Percentiles rank a stretch among this genome's conserved stretches.
Evolutionary conservation across 108 stramenopile genomes (phyloP).

Genomic region (Skeletonema marinoi): DNA sequence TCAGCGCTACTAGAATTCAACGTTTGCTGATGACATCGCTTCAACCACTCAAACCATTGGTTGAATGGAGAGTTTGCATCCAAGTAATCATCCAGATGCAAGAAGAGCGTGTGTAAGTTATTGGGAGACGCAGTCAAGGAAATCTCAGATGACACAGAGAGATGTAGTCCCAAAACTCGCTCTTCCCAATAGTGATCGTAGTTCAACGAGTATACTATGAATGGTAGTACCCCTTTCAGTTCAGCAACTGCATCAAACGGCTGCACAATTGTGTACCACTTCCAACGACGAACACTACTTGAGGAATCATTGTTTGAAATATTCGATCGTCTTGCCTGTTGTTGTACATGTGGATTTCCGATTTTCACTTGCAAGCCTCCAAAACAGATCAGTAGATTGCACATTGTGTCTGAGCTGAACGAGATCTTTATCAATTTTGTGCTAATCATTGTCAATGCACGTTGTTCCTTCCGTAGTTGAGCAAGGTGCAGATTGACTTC

Average conservation of each 20-base stretch:
- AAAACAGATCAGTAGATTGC: conserved; percentile 10
- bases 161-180: neutral
- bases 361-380: conserved; percentile 11
- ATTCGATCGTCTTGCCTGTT: neutral
- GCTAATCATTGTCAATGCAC: conserved; percentile 12
- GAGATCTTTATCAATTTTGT: conserved; percentile 4
- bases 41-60: conserved; percentile 33
- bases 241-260: conserved; percentile 30
- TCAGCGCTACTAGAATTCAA: conserved; percentile 1
- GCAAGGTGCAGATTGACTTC: conserved; percentile 11
- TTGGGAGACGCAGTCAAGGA: conserved; percentile 20
- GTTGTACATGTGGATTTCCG: conserved; percentile 1
- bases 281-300: neutral
- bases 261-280: conserved; percentile 20
- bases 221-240: conserved; percentile 21
- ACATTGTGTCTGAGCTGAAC: conserved; percentile 13
- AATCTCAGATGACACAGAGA: conserved; percentile 14
- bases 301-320: neutral
- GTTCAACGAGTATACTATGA: conserved; percentile 18
- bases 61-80: conserved; percentile 27
- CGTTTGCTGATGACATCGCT: conserved; percentile 2
- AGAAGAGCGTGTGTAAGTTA: conserved; percentile 23
- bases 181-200: conserved; percentile 37
- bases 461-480: neutral
- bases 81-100: conserved; percentile 39